Conservation (phyloP, 768 basidiomycete species). For the Phanerochaete carnosa region DNA sequence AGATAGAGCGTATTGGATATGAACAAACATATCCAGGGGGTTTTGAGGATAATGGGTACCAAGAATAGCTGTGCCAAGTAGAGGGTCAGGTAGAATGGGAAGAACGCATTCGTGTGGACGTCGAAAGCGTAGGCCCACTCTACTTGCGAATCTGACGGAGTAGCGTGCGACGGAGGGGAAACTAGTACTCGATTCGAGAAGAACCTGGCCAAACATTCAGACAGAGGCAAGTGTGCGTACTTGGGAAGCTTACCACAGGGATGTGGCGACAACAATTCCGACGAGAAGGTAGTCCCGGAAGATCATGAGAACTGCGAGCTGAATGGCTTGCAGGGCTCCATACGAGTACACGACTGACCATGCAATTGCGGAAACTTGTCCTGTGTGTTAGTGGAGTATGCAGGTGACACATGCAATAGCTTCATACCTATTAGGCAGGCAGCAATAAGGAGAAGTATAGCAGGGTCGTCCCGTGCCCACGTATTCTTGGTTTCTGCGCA, state of each 20-base stretch:
- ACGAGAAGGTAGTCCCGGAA: slow-evolving; percentile 83
- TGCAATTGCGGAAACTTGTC: slow-evolving; percentile 69
- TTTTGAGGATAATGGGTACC: slow-evolving; percentile 74
- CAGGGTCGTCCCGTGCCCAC: slow-evolving; percentile 97
- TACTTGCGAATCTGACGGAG: slow-evolving; percentile 65
- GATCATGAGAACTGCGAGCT: slow-evolving; percentile 78
- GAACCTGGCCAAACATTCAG: slow-evolving; percentile 39
- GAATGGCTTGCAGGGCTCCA: slow-evolving; percentile 49
- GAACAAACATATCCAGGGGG: slow-evolving; percentile 93
- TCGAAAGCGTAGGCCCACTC: slow-evolving; percentile 98
- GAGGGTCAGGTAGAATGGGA: slow-evolving; percentile 90
- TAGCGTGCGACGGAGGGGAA: slow-evolving; percentile 69
- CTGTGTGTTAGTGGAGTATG: background rate
- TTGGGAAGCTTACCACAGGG: slow-evolving; percentile 58
- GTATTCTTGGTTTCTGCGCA: slow-evolving; percentile 91
- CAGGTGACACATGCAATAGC: slow-evolving; percentile 9
- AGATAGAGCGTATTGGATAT: slow-evolving; percentile 92
- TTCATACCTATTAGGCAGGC: slow-evolving; percentile 74
- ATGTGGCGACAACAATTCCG: slow-evolving; percentile 70
- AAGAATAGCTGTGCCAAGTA: slow-evolving; percentile 89
- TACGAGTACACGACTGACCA: slow-evolving; percentile 87
- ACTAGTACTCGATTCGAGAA: slow-evolving; percentile 70
- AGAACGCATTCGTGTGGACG: slow-evolving; percentile 94
- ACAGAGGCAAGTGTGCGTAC: background rate
- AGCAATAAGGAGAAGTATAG: slow-evolving; percentile 83